A percentile compares a stretch with the other conserved stretches of the same genome.
Conservation (phyloP, 2,329 filamentous ascomycete species). For the Dothistroma septosporum region DNA sequence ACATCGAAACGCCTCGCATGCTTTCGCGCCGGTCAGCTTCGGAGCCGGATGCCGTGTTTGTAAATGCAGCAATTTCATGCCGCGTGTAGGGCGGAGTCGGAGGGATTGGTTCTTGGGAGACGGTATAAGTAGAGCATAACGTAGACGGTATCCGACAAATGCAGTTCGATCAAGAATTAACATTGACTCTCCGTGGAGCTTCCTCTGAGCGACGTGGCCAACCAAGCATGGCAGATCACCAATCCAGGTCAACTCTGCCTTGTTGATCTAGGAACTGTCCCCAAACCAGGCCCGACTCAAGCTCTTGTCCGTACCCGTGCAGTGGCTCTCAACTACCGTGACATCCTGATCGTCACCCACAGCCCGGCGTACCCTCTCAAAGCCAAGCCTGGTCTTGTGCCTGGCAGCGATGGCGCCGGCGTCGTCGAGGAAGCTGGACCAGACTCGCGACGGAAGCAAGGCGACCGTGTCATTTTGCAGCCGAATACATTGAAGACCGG, state of each 20-base stretch:
- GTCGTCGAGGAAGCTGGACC: constrained; percentile 49
- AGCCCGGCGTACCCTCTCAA: constrained; percentile 18
- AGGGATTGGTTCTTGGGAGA: not conserved
- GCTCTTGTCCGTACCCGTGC: constrained; percentile 49
- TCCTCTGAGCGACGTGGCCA: constrained; percentile 14
- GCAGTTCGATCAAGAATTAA: too few relatives aligned
- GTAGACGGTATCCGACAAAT: too few relatives aligned
- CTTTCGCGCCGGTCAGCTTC: not conserved
- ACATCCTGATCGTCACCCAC: constrained; percentile 32
- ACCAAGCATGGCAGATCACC: constrained; percentile 27
- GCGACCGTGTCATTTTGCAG: constrained; percentile 59
- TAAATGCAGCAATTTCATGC: not conserved
- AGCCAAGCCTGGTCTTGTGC: constrained; percentile 46
- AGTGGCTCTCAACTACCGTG: constrained; percentile 52
- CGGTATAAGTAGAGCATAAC: not conserved
- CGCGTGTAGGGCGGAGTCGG: not conserved
- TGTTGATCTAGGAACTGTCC: constrained; percentile 19
- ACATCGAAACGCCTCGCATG: too few relatives aligned
- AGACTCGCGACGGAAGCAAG: constrained; percentile 37
- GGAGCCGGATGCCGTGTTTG: not conserved
- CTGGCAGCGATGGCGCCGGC: constrained; percentile 67
- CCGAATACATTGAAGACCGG: constrained; percentile 23
- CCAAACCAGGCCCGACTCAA: constrained; percentile 36
- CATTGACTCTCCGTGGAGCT: not conserved
- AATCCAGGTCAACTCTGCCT: constrained; percentile 17